Conservation (phyloP, 192 early-diverging fungal genomes). For the Coemansia sp. region DNA sequence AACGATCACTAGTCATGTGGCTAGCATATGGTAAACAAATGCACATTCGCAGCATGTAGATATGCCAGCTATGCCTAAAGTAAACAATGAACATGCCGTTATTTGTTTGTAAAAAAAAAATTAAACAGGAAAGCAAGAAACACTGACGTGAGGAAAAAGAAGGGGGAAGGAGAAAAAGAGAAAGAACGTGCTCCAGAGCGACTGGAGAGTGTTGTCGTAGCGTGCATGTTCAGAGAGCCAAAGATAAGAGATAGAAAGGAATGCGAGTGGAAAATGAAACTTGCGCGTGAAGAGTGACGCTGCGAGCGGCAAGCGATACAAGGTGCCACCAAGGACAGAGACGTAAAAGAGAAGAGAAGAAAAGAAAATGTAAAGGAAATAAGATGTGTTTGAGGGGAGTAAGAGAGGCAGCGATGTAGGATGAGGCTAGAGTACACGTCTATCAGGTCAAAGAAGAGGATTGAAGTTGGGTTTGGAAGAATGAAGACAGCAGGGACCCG, state of each 20-base stretch:
- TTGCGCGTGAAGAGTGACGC: slow-evolving; percentile 10
- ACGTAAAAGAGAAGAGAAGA: slow-evolving; percentile 5
- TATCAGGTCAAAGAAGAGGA: slow-evolving; percentile 32
- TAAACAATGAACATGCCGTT: too few species aligned
- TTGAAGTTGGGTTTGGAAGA: not conserved
- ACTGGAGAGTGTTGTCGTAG: not conserved
- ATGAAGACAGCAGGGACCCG: slow-evolving; percentile 3
- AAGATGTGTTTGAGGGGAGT: not conserved
- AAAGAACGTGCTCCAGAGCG: not conserved
- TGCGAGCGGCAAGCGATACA: not conserved
- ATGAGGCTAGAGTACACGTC: slow-evolving; percentile 46
- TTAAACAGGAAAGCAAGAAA: not conserved
- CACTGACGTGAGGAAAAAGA: not conserved
- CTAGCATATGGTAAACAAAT: too few species aligned
- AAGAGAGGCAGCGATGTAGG: slow-evolving; percentile 14
- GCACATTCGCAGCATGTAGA: too few species aligned
- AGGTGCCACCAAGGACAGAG: slow-evolving; percentile 5
- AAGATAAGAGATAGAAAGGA: slow-evolving; percentile 9
- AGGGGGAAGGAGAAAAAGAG: slow-evolving; percentile 1
- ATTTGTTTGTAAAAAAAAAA: not conserved
- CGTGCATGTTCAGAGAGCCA: slow-evolving; percentile 2
- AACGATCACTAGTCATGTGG: too few species aligned
- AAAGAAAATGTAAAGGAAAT: slow-evolving; percentile 3
- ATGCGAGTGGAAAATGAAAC: slow-evolving; percentile 5
- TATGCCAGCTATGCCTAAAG: too few species aligned